phyloP scores from a whole-genome alignment of 2,329 filamentous ascomycete genomes.

The Alternaria gansuensis region DNA sequence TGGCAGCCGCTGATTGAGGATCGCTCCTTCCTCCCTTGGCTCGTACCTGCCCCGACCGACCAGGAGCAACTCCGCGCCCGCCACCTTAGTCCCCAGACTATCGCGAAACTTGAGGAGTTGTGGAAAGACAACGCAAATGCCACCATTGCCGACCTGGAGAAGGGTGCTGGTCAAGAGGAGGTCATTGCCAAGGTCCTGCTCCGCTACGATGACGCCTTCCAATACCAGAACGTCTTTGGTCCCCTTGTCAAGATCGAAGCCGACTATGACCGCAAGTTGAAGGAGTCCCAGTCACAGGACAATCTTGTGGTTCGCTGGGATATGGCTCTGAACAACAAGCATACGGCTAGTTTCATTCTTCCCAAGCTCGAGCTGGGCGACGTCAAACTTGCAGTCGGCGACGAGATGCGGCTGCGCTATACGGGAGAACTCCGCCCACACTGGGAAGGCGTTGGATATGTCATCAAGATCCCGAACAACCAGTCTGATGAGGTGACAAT shows the following conservation, averaged over 20 bases:
- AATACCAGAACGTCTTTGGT: conserved; percentile 98
- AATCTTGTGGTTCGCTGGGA: conserved; percentile 95
- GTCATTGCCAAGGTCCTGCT: conserved; percentile 92
- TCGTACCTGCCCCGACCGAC: conserved; percentile 87
- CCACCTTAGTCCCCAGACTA: conserved; percentile 91
- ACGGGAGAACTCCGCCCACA: conserved; percentile 89
- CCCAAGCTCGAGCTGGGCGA: conserved; percentile 98
- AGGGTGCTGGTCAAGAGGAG: conserved; percentile 89
- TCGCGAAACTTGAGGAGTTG: conserved; percentile 95
- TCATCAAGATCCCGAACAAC: conserved; percentile 99
- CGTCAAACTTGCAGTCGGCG: conserved; percentile 95
- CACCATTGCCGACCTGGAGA: conserved; percentile 90
- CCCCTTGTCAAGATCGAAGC: conserved; percentile 99
- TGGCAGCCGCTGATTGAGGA: conserved; percentile 99
- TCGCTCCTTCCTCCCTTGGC: conserved; percentile 92
- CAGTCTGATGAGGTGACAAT: conserved; percentile 97
- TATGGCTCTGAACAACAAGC: conserved; percentile 94
- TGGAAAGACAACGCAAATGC: conserved; percentile 96
- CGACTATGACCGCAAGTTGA: conserved; percentile 98
- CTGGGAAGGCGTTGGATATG: conserved; percentile 98
- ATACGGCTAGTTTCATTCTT: conserved; percentile 91
- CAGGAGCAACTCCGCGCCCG: conserved; percentile 95
- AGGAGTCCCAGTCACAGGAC: conserved; percentile 97
- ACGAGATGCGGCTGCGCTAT: conserved; percentile 98
- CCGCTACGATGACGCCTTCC: conserved; percentile 95